Base-by-base conservation (phyloP, 2,329 filamentous ascomycete species). In the Alternaria ethzedia region DNA sequence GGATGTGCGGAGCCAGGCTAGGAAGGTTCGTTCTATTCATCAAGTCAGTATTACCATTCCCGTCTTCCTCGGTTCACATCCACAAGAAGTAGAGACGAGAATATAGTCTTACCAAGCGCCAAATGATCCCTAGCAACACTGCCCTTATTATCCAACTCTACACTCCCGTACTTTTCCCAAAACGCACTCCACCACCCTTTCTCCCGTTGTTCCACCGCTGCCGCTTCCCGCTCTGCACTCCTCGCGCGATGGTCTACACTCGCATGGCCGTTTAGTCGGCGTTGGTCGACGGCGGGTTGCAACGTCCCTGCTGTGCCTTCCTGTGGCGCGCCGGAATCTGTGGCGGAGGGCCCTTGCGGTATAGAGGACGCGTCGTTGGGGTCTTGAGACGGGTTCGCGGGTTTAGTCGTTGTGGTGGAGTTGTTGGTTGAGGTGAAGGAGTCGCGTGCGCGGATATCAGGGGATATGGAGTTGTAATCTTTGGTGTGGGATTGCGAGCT, bases 71-170 rank as follows among this genome's bases (percentile, higher is more conserved):
- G 4, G 7, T 9, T 32, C 8, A 5, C 20, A 20, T 12, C 13
- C 10, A 20, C n/a, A 43, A n/a, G n/a, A n/a, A n/a, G n/a, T n/a
- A n/a, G n/a, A n/a, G n/a, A n/a, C n/a, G n/a, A n/a, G n/a, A n/a
- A n/a, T n/a, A n/a, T n/a, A n/a, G n/a, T n/a, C 61, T 32, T 80
- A 94, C 91, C 91, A 52, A 96, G 82, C 21, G 92, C 92, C 59
- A 96, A 82, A 81, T 96, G 92, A 79, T 96, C 92, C 73, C 92
- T 84, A 11, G 92, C 92, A 43, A 95, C 92, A 75, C 90, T 93
- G 43, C 92, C 92, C 80, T 93, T 95, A 75, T 96, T 96, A 79
- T 96, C 92, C 64, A 96, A 80, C 82, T 95, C 92, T 55, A 96
- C 86, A 63, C 84, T 86, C 17, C 88, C 88, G 69, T 88, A 90